Base-by-base conservation (phyloP, 345 rosid species). In the Corchorus capsularis region DNA sequence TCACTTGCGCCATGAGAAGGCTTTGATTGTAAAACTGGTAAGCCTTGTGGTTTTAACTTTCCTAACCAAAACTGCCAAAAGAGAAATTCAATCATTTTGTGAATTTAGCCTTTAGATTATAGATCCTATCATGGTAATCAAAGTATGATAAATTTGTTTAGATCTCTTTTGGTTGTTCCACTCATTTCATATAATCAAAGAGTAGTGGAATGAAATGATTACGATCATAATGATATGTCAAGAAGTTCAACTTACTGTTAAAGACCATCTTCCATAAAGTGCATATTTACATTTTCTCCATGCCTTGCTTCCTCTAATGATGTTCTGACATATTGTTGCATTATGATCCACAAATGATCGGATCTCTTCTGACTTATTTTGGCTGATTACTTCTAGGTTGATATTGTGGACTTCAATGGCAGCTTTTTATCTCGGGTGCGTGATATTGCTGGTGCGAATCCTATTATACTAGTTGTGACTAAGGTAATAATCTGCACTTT, bases 321-420 rank as follows among this genome's bases (percentile, higher is more conserved):
- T 34, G 19, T 52, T 41, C 12, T 27, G 11, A 62, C 34, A 5
- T 73, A 14, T 35, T 73, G 59, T 22, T 77, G 16, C 16, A 5
- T 37, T 64, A n/a, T 55, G 8, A 27, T 59, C 41, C 55, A 61
- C 46, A 34, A 47, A 3, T 55, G 46, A 45, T 50, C 47, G 56
- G 16, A n/a, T 2, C 16, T 61, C 69, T 9, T 63, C 72, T 77
- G 59, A 62, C 43, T 71, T 15, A 34, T 77, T 75, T 63, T 46
- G n/a, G 63, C 35, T 71, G 47, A 59, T 73, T 54, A 49, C 69
- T 79, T n/a, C 76, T 79, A 94, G 98, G 97, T 95, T 79, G 99
- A 95, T 77, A 89, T 93, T 56, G 98, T 93, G 79, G 99, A 95
- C 86, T 92, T 95, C 80, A 93, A 89, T 81, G 99, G 98, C 80